Conservation (phyloP, 1,284 basidiomycete genomes). For the Cryptococcus sp. region DNA sequence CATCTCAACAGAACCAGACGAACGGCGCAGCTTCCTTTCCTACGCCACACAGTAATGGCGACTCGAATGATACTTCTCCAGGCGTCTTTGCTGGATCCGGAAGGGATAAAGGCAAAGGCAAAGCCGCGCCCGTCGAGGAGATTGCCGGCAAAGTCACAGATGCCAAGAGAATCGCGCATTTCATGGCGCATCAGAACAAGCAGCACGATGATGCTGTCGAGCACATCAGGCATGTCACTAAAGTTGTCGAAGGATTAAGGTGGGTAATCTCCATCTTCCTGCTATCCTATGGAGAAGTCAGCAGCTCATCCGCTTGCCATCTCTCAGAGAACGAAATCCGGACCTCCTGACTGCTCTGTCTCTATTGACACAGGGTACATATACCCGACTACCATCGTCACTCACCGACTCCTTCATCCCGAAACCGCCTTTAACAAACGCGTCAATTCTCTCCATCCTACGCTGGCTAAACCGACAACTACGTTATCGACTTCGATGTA, state of each 20-base stretch:
- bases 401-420: constrained; percentile 40
- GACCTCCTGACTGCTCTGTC: constrained; percentile 46
- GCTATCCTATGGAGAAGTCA: neutral
- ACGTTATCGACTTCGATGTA: constrained; percentile 41
- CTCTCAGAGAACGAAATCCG: constrained; percentile 42
- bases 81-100: constrained; percentile 27
- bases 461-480: constrained; percentile 42
- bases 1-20: constrained; percentile 1
- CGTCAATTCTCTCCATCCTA: constrained; percentile 31
- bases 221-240: constrained; percentile 39
- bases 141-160: constrained; percentile 44
- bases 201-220: constrained; percentile 44
- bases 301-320: neutral
- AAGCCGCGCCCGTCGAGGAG: constrained; percentile 16
- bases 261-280: constrained; percentile 13
- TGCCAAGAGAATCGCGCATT: constrained; percentile 42
- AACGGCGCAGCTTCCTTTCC: constrained; percentile 33
- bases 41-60: constrained; percentile 44
- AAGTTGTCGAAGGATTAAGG: constrained; percentile 41
- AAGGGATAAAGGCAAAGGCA: constrained; percentile 41
- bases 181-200: constrained; percentile 47
- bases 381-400: constrained; percentile 36
- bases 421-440: constrained; percentile 32
- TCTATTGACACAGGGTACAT: constrained; percentile 35
- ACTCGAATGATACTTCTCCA: constrained; percentile 42